Base-by-base conservation (phyloP, 768 basidiomycete genomes). In the Hericium coralloides region DNA sequence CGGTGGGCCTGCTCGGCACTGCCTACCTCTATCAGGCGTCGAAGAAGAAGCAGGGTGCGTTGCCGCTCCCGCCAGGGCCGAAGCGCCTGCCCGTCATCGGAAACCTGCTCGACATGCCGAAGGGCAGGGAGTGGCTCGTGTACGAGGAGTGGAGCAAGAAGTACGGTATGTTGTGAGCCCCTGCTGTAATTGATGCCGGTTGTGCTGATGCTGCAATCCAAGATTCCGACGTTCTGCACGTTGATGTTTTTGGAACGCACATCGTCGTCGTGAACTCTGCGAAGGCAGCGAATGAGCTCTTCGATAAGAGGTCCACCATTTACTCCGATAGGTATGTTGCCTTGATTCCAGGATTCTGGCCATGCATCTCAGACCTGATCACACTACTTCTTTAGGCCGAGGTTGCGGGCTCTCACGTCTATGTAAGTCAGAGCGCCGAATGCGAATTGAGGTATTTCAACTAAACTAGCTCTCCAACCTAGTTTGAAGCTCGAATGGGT, bases 191-290 rank as follows among this genome's bases (percentile, higher is more conserved):
- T 26, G 6, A n/a, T 15, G 4, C 7, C 22, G 22, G 18, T 14
- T 23, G 7, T 26, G 48, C 48, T 49, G 48, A 49, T 25, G 25
- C 1, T 1, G 25, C 17, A 43, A 15, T 55, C 38, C 50, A 38
- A 73, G 72, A 71, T 38, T 43, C 41, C 17, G 69, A 69, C 18
- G 53, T 49, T 22, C 9, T 49, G n/a, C 25, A 20, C 22, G 48
- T 18, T 15, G 25, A 20, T 9, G 48, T 26, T 14, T 26, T 49
- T 22, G 48, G 48, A 22, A 49, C 18, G 25, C 18, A 20, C 20
- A 20, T 49, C 48, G 38, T 8, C 52, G 12, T 23, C 22, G 65
- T 84, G 31, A 81, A 76, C 65, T 75, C 73, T 55, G 60, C 37
- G 36, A 56, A 51, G 37, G 49, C 47, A 0, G 57, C 53, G 12